A percentile compares a stretch with the other conserved stretches of the same genome.
These are phyloP conservation scores for Lactifluus volemus DNA, from an alignment of 768 basidiomycete genomes.

Conservation along the genomic window DNA sequence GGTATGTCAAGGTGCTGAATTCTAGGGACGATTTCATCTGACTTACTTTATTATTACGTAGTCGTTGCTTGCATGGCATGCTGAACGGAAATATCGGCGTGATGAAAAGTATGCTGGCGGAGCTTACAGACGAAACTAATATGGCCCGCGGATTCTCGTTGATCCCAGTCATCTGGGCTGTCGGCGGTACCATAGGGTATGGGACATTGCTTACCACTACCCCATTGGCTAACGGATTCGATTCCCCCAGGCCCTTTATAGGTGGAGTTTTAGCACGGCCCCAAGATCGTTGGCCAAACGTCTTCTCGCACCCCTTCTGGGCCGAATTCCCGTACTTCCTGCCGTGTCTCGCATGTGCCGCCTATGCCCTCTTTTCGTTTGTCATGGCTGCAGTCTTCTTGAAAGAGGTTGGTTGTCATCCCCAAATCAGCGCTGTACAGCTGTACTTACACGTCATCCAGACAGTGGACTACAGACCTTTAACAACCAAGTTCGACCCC, in stretches of 20 bases:
- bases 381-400: slow-evolving; percentile 5
- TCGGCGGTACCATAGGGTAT: slow-evolving; percentile 9
- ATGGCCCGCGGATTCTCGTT: slow-evolving; percentile 34
- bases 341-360: slow-evolving; percentile 16
- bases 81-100: slow-evolving; percentile 34
- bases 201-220: not conserved
- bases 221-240: not conserved
- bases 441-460: not conserved
- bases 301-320: slow-evolving; percentile 22
- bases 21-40: not conserved
- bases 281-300: slow-evolving; percentile 17
- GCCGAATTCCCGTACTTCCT: slow-evolving; percentile 23
- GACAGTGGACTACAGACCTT: not conserved
- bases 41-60: not conserved
- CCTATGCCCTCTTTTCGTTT: slow-evolving; percentile 6
- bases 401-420: slow-evolving; percentile 5
- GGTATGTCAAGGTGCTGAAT: not conserved
- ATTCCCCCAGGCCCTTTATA: slow-evolving; percentile 11
- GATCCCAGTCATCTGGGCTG: slow-evolving; percentile 25
- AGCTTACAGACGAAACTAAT: slow-evolving; percentile 55
- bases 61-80: slow-evolving; percentile 7
- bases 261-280: slow-evolving; percentile 23
- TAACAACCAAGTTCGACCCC: not conserved
- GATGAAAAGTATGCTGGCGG: slow-evolving; percentile 65
- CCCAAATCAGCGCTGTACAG: too few species aligned